Evolutionary conservation across 108 stramenopile species (phyloP).

Genomic region (Cyclotella atomus): DNA sequence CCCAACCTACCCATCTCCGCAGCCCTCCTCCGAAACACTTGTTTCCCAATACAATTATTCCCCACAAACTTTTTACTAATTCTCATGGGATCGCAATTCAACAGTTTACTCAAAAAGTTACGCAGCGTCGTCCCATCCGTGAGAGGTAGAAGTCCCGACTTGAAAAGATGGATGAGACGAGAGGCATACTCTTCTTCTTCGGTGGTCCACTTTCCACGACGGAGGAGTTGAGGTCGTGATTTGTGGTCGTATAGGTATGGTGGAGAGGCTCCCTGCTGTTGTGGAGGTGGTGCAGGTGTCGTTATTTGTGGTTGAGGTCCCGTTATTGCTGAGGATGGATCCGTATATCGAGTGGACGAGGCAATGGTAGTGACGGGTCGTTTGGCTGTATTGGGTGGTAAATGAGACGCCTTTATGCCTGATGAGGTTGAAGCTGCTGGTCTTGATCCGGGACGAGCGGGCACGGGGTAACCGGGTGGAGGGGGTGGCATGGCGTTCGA

Average conservation of each 20-base stretch:
- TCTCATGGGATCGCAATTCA: conserved; percentile 99
- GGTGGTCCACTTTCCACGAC: conserved; percentile 89
- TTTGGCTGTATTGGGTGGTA: not conserved
- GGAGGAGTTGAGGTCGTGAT: conserved; percentile 48
- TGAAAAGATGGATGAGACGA: conserved; percentile 93
- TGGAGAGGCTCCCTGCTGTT: not conserved
- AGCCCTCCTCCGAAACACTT: conserved; percentile 92
- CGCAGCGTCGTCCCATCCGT: conserved; percentile 98
- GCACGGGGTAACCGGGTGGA: conserved; percentile 23
- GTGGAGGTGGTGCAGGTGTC: not conserved
- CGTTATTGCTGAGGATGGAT: too few relatives aligned
- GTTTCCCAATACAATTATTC: conserved; percentile 96
- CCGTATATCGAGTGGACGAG: not conserved
- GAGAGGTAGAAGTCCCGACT: conserved; percentile 88
- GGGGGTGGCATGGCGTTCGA: conserved; percentile 48
- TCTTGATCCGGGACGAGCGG: not conserved
- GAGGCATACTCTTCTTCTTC: conserved; percentile 97
- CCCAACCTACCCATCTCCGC: conserved; percentile 92
- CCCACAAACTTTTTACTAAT: conserved; percentile 99
- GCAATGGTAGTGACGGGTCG: not conserved
- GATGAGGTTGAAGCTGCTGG: conserved; percentile 2
- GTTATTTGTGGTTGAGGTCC: not conserved
- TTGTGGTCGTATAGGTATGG: not conserved
- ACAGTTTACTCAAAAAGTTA: conserved; percentile 91
- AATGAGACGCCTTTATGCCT: not conserved